Evolutionary conservation across 768 basidiomycete genomes (phyloP).

Genomic region (Cubamyces lactineus): DNA sequence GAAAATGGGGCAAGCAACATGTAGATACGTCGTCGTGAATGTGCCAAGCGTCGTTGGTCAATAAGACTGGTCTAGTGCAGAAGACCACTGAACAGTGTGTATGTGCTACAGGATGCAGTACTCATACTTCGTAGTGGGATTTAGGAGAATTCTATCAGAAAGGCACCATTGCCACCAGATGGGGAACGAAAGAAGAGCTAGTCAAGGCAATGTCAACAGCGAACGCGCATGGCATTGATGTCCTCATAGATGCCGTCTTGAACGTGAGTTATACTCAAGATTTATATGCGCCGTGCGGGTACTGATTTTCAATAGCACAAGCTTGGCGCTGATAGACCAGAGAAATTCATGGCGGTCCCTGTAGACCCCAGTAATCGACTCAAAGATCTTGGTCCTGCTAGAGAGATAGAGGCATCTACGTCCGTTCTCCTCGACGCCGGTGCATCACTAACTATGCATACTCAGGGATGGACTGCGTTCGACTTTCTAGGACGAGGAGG

Average conservation of each 20-base stretch:
- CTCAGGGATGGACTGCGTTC: slow-evolving; percentile 84
- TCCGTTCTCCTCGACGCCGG: neutral
- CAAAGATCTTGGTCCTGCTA: slow-evolving; percentile 56
- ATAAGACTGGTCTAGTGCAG: too few relatives aligned
- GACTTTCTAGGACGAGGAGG: slow-evolving; percentile 77
- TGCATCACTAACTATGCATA: slow-evolving; percentile 9
- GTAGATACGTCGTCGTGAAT: neutral
- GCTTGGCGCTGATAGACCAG: slow-evolving; percentile 79
- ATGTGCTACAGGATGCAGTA: neutral
- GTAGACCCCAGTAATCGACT: slow-evolving; percentile 72
- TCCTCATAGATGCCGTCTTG: slow-evolving; percentile 86
- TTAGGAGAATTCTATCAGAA: slow-evolving; percentile 85
- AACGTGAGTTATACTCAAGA: slow-evolving; percentile 54
- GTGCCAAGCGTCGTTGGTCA: neutral
- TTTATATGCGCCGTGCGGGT: neutral
- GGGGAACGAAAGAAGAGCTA: slow-evolving; percentile 87
- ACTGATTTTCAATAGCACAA: slow-evolving; percentile 58
- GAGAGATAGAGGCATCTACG: slow-evolving; percentile 65
- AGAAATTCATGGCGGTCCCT: slow-evolving; percentile 69
- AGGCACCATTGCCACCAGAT: slow-evolving; percentile 70
- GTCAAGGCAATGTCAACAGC: slow-evolving; percentile 71
- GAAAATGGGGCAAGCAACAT: neutral
- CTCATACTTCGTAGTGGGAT: slow-evolving; percentile 66
- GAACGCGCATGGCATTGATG: slow-evolving; percentile 65
- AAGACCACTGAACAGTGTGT: neutral